These are phyloP conservation scores for Fraxinus greggii DNA, from an alignment of 305 asterid genomes.

Conservation along the genomic window DNA sequence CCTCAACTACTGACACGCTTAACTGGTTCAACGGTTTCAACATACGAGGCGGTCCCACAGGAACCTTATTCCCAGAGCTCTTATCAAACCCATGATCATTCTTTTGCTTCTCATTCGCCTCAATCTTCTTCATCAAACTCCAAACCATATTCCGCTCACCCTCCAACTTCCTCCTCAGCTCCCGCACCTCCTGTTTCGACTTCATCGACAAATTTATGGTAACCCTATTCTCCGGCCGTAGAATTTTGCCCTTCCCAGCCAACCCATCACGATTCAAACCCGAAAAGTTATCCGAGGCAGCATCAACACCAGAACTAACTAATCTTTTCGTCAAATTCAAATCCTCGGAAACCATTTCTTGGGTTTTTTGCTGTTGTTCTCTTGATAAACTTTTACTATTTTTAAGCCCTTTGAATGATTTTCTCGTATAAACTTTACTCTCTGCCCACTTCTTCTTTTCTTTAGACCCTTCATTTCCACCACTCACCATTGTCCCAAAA, in stretches of 20 bases:
- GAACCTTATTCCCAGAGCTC: slow-evolving; percentile 35
- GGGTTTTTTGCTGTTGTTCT: slow-evolving; percentile 35
- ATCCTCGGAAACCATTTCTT: slow-evolving; percentile 44
- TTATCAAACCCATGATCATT: slow-evolving; percentile 31
- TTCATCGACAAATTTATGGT: slow-evolving; percentile 53
- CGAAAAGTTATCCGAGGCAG: slow-evolving; percentile 48
- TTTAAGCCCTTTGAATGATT: slow-evolving; percentile 45
- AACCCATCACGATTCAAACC: slow-evolving; percentile 38
- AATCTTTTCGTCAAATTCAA: slow-evolving; percentile 31
- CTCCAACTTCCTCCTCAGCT: slow-evolving; percentile 74
- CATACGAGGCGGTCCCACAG: slow-evolving; percentile 36
- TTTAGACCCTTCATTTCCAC: slow-evolving; percentile 43
- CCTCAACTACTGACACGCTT: slow-evolving; percentile 52
- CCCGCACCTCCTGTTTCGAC: slow-evolving; percentile 66
- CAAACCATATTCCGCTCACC: slow-evolving; percentile 55
- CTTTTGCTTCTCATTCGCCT: slow-evolving; percentile 45
- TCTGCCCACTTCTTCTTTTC: slow-evolving; percentile 44
- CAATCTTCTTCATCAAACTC: slow-evolving; percentile 68
- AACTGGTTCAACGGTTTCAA: slow-evolving; percentile 52
- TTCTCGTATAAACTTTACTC: slow-evolving; percentile 59
- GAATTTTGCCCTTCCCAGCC: slow-evolving; percentile 40
- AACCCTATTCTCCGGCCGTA: slow-evolving; percentile 53
- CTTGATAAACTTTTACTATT: slow-evolving; percentile 31
- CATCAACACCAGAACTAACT: slow-evolving; percentile 35
- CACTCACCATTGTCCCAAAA: slow-evolving; percentile 37